Conservation (phyloP, 805 yeast genomes). For the Metschnikowia koreensis region DNA sequence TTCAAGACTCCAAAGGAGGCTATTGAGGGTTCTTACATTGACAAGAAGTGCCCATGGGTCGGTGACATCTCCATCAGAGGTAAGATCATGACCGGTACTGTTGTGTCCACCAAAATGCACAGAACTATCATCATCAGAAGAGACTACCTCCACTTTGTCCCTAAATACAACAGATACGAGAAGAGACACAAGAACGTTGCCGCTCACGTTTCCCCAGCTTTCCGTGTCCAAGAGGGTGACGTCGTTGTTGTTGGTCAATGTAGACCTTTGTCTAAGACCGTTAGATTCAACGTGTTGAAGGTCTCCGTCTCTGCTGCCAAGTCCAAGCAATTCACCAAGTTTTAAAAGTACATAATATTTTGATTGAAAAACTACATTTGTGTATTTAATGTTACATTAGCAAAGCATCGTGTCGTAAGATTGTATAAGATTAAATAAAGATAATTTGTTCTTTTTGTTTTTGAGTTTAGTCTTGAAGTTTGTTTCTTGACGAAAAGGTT, state of each 20-base stretch:
- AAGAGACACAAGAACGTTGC: slow-evolving; percentile 99
- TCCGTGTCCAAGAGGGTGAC: slow-evolving; percentile 99
- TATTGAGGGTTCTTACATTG: slow-evolving; percentile 97
- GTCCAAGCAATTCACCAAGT: slow-evolving; percentile 94
- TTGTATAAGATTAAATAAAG: background rate
- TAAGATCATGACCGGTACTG: slow-evolving; percentile 98
- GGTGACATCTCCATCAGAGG: slow-evolving; percentile 99
- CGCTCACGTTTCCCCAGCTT: slow-evolving; percentile 99
- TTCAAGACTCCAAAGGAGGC: slow-evolving; percentile 99
- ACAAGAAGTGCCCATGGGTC: slow-evolving; percentile 99
- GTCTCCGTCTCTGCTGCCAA: slow-evolving; percentile 85
- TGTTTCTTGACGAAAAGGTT: background rate
- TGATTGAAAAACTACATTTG: slow-evolving; percentile 6
- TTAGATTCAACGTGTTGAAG: slow-evolving; percentile 98
- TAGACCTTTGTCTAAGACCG: slow-evolving; percentile 99
- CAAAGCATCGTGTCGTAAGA: slow-evolving; percentile 6
- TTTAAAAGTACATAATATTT: slow-evolving; percentile 50
- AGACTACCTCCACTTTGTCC: slow-evolving; percentile 99
- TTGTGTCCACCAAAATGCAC: slow-evolving; percentile 99
- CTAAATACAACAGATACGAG: slow-evolving; percentile 99
- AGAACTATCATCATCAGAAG: slow-evolving; percentile 99
- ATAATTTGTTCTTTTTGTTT: background rate
- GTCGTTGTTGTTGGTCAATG: slow-evolving; percentile 99
- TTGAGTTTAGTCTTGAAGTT: background rate
- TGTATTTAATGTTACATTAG: slow-evolving; percentile 22